Conservation (phyloP, 345 rosid genomes). For the Brassica rapa region DNA sequence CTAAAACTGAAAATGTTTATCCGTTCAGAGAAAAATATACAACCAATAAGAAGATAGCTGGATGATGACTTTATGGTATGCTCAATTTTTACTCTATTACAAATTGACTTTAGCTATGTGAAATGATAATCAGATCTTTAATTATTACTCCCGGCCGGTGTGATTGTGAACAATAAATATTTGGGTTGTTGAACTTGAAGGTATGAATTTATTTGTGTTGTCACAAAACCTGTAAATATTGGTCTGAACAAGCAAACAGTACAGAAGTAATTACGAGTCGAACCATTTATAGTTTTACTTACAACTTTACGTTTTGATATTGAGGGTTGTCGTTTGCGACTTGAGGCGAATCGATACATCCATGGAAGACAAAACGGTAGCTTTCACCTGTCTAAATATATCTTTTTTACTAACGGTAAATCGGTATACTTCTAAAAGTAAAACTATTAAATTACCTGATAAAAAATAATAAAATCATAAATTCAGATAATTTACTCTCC, state of each 20-base stretch:
- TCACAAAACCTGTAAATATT: constrained; percentile 6
- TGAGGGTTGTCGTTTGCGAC: neutral
- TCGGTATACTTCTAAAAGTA: neutral
- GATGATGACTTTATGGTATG: neutral
- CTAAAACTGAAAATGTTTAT: neutral
- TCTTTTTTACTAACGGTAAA: neutral
- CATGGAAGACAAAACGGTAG: constrained; percentile 7
- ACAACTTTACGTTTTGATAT: constrained; percentile 23
- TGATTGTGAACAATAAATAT: neutral
- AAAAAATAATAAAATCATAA: neutral
- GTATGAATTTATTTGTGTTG: neutral
- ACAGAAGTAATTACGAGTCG: constrained; percentile 23
- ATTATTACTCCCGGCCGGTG: neutral
- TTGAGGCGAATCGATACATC: constrained; percentile 1
- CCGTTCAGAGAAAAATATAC: neutral
- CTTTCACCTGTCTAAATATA: constrained; percentile 18
- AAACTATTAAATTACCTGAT: neutral
- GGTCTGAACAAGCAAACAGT: constrained; percentile 28
- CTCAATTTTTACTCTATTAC: neutral
- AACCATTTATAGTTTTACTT: constrained; percentile 13
- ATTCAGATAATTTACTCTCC: neutral
- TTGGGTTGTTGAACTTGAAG: neutral
- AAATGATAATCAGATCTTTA: neutral
- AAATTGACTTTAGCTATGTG: neutral
- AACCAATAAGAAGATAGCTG: neutral